Evolutionary conservation across 2,329 filamentous ascomycete species (phyloP).

Genomic region (Colletotrichum godetiae): DNA sequence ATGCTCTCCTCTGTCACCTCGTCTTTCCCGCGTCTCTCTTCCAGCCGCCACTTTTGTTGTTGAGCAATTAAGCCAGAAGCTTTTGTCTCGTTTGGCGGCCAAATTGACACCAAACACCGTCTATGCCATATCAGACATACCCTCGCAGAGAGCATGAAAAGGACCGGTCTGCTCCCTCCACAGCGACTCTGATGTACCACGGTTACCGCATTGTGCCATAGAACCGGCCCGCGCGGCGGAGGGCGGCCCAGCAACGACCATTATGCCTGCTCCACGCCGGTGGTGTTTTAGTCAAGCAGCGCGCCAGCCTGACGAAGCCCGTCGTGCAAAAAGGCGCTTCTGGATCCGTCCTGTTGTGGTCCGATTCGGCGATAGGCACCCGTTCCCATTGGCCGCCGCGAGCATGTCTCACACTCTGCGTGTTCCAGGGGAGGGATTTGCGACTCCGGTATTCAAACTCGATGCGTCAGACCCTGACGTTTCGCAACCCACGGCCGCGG

Average conservation of each 20-base stretch:
- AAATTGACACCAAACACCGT: neutral
- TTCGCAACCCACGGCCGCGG: slow-evolving; percentile 32
- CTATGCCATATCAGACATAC: neutral
- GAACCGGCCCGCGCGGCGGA: slow-evolving; percentile 32
- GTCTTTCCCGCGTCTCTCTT: slow-evolving; percentile 21
- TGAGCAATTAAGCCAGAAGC: neutral
- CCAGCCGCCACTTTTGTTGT: neutral
- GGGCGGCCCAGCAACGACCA: slow-evolving; percentile 34
- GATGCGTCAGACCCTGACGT: slow-evolving; percentile 35
- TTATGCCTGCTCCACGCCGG: slow-evolving; percentile 31
- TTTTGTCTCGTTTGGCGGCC: neutral
- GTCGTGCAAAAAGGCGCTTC: slow-evolving; percentile 34
- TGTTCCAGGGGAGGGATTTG: slow-evolving; percentile 36
- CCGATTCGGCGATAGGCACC: slow-evolving; percentile 37
- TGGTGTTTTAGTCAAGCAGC: slow-evolving; percentile 34
- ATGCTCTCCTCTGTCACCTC: slow-evolving; percentile 24
- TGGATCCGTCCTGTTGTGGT: slow-evolving; percentile 36
- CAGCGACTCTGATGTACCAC: slow-evolving; percentile 13
- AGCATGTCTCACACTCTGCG: slow-evolving; percentile 36
- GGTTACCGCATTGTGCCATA: slow-evolving; percentile 29
- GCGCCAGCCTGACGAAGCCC: slow-evolving; percentile 32
- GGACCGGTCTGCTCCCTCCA: neutral
- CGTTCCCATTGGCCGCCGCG: slow-evolving; percentile 31
- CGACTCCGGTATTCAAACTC: slow-evolving; percentile 37
- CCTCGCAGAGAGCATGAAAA: neutral